Evolutionary conservation across 257 asterid species (phyloP), one percentile per base, ranked within the genome.

Genomic region (Scutellaria minor): DNA sequence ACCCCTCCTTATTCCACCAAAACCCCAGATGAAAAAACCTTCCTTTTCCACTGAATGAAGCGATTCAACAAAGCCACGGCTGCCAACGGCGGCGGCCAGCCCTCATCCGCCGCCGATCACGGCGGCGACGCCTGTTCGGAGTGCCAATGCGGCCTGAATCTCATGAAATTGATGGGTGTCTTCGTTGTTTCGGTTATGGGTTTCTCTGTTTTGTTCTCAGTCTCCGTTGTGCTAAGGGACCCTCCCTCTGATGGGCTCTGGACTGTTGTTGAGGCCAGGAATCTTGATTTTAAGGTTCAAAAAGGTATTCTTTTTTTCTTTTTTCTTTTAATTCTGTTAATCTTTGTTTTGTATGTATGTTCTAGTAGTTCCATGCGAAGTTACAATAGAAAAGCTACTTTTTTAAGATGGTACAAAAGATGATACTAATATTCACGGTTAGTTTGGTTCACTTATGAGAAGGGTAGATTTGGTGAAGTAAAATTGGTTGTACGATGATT

Each of bases 171-270:
- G 64, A 68, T 71, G 83, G 90, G 83, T 20, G 48, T 83, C 12
- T 72, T 83, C 4, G 40, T 87, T 2, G 79, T 72, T 55, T 8
- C 68, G 39, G 79, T 86, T 73, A 79, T 92, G 91, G 81, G 82
- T 24, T 80, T 83, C 66, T 85, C 89, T 12, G 83, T 85, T 68
- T 44, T 90, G 80, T 82, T 90, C 77, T 83, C 90, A 4, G 24
- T 83, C 6, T 68, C 83, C 14, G 84, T 77, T 1, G 73, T 88
- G 65, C 51, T 83, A 1, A 79, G 76, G 73, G 82, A 83, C 81
- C 85, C 83, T 5, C 83, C 89, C 73, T 70, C 83, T 18, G 81
- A 86, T 78, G 63, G 55, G 10, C 67, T 83, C 35, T 82, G 89
- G 90, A 74, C 85, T 15, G 74, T 74, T 57, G 83, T 71, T 55